These are phyloP conservation scores for Euphorbia schlechtendalii DNA, from an alignment of 441 rosid genomes.

Conservation along the genomic window DNA sequence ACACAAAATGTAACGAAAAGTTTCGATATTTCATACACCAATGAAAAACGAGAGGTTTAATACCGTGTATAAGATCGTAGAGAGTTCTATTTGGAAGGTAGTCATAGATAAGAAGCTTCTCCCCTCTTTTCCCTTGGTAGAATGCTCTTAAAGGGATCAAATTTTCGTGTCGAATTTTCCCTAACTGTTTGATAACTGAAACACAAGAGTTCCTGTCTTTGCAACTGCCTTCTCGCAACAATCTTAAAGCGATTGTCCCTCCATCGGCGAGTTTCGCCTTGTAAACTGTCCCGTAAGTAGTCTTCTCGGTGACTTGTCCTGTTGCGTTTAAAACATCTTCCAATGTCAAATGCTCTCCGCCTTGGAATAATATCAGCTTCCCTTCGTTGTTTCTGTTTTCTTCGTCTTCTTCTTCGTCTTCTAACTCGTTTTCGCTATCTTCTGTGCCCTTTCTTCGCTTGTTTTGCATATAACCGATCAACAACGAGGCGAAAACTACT, in stretches of 20 bases:
- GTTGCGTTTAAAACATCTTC: slow-evolving; percentile 95
- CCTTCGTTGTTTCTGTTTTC: slow-evolving; percentile 49
- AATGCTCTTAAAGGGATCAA: slow-evolving; percentile 89
- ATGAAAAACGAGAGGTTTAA: slow-evolving; percentile 1
- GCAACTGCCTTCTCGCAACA: slow-evolving; percentile 90
- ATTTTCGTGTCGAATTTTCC: slow-evolving; percentile 75
- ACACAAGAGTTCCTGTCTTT: slow-evolving; percentile 66
- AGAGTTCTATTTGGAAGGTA: slow-evolving; percentile 72
- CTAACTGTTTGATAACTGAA: slow-evolving; percentile 70
- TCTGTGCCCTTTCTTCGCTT: slow-evolving; percentile 54
- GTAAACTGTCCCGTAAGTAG: slow-evolving; percentile 86
- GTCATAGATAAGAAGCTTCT: slow-evolving; percentile 89
- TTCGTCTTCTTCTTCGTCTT: slow-evolving; percentile 62
- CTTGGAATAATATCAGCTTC: slow-evolving; percentile 80
- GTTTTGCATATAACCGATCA: slow-evolving; percentile 85
- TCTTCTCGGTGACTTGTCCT: slow-evolving; percentile 91
- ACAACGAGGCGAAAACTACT: slow-evolving; percentile 74
- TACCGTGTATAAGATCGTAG: slow-evolving; percentile 84
- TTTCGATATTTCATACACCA: neutral
- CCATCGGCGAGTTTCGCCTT: slow-evolving; percentile 94
- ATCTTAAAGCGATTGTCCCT: slow-evolving; percentile 78
- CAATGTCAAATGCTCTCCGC: slow-evolving; percentile 85
- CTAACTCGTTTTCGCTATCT: slow-evolving; percentile 70
- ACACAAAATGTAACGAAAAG: too few relatives aligned
- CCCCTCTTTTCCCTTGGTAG: slow-evolving; percentile 94